Base-by-base conservation (phyloP, 768 basidiomycete genomes). In the Hericium erinaceus region DNA sequence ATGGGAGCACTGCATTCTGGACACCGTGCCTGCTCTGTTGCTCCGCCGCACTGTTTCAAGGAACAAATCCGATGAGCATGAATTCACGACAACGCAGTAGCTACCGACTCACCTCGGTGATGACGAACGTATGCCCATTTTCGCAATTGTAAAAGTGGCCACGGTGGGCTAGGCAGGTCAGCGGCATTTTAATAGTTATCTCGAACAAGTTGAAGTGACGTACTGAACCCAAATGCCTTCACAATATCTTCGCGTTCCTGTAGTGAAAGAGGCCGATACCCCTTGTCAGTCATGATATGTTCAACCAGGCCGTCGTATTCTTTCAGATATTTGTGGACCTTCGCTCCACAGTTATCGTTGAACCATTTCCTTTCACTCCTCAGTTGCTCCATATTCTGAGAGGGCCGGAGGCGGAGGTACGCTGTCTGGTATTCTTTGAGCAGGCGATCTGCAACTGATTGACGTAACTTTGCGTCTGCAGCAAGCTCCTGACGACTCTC, bases 41-140 rank as follows among this genome's bases (percentile, higher is more conserved):
- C 83, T 1, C 81, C 81, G 16, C 83, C 84, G 54, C 83, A 85
- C 82, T 85, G 57, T 11, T 20, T 46, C 9, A 41, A 33, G 16
- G 26, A 18, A 38, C 54, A 8, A 55, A 37, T 48, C 22, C n/a
- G 46, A 59, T 60, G 57, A 20, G 57, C n/a, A 13, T 7, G 13
- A 8, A 8, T 18, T 7, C 37, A 39, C 13, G 2, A 46, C 6
- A 52, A 0, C 16, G 7, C 56, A 39, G 13, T 18, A 9, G 28
- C 28, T 11, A 39, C 7, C 28, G 11, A 61, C 72, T 28, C 57
- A 85, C 81, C 66, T 84, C 78, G 0, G 65, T 69, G 38, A 87
- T 85, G 2, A 82, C 78, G 56, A 81, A 86, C 0, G 77, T 73
- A 61, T 87, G 85, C 0, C 85, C 85, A 52, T 85, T 84, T 56